Evolutionary conservation across 169 alveolate species (phyloP).

Genomic region (Eimeria praecox): DNA sequence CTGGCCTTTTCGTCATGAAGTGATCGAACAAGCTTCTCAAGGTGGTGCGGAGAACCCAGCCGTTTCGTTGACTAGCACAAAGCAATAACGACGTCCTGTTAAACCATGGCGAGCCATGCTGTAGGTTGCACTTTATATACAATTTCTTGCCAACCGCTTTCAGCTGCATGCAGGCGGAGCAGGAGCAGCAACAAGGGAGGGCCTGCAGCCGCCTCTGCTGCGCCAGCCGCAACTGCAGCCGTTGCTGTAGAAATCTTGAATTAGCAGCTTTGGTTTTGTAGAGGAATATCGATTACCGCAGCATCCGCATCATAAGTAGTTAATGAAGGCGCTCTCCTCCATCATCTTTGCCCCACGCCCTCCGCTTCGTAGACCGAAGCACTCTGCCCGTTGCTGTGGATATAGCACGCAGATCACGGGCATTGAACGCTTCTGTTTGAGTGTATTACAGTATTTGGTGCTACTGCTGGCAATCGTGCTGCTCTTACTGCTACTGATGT

Average conservation of each 20-base stretch:
- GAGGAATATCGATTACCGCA: not conserved
- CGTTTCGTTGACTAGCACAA: conserved; percentile 43
- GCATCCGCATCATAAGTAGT: not conserved
- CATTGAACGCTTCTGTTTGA: not conserved
- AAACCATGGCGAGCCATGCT: conserved; percentile 73
- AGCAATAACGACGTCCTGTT: conserved; percentile 10
- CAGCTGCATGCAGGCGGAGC: not conserved
- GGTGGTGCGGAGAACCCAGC: conserved; percentile 65
- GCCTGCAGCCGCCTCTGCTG: not conserved
- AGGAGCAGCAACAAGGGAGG: not conserved
- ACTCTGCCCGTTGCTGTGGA: not conserved
- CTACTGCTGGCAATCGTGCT: not conserved
- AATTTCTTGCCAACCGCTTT: not conserved
- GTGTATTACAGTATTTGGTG: not conserved
- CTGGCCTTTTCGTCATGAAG: conserved; percentile 30
- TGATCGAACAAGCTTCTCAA: conserved; percentile 36
- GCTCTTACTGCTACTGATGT: not conserved
- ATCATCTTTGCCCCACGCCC: not conserved
- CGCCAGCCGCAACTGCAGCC: not conserved
- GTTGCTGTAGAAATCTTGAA: not conserved
- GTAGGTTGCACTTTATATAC: not conserved
- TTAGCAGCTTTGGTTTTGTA: not conserved
- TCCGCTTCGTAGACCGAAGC: not conserved
- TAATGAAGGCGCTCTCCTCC: not conserved
- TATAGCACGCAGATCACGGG: not conserved